Conservation (phyloP, 2,329 filamentous ascomycete genomes). For the Knufia fluminis region DNA sequence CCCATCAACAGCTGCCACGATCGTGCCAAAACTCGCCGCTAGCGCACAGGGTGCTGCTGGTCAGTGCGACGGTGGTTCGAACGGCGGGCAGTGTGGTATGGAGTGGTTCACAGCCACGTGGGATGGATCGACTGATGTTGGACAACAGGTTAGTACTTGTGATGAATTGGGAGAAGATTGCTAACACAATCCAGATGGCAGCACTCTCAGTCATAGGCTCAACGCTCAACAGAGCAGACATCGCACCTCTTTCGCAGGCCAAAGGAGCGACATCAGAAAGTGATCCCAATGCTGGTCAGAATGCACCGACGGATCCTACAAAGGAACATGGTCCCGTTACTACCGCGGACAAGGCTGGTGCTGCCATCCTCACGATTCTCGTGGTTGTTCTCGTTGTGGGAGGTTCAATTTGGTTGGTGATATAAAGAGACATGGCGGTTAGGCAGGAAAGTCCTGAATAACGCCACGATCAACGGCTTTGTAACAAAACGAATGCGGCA, state of each 20-base stretch:
- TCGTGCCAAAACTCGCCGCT: conserved; percentile 43
- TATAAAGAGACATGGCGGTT: background rate
- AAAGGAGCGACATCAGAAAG: conserved; percentile 48
- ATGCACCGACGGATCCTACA: conserved; percentile 11
- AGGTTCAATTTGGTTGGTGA: conserved; percentile 17
- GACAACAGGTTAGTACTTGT: conserved; percentile 29
- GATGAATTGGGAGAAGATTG: conserved; percentile 3
- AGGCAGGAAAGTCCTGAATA: background rate
- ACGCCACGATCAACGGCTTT: background rate
- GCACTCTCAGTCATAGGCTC: conserved; percentile 56
- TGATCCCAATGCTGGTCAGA: conserved; percentile 29
- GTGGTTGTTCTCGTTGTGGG: conserved; percentile 22
- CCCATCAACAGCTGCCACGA: conserved; percentile 42
- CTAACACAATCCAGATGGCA: conserved; percentile 41
- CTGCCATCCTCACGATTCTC: conserved; percentile 29
- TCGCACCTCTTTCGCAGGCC: conserved; percentile 41
- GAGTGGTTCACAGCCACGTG: conserved; percentile 33
- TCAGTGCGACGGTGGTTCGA: conserved; percentile 42
- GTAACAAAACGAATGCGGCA: too few species aligned
- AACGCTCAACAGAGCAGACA: conserved; percentile 41
- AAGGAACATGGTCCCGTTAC: conserved; percentile 17
- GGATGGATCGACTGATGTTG: conserved; percentile 30
- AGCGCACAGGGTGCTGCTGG: conserved; percentile 47
- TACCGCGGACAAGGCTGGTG: conserved; percentile 32
- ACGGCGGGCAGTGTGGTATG: conserved; percentile 38